Percentiles rank a stretch among this genome's conserved stretches.
Evolutionary conservation across 2,329 filamentous ascomycete species (phyloP).

Genomic region (Fusarium irregulare): DNA sequence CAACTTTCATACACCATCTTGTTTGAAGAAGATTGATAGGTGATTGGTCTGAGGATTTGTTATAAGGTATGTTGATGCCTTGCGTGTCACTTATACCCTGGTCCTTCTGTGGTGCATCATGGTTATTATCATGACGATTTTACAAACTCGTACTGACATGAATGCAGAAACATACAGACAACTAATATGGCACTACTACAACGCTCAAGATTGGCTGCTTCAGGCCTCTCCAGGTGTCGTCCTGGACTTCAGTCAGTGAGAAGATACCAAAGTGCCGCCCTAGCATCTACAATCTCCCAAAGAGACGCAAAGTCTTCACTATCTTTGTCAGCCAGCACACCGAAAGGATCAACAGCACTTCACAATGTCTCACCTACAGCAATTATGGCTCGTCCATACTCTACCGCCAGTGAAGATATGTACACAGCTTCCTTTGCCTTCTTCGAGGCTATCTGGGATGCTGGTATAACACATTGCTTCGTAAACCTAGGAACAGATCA

Average conservation of each 20-base stretch:
- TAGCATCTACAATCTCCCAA: constrained; percentile 24
- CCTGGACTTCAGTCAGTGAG: constrained; percentile 25
- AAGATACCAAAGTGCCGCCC: constrained; percentile 36
- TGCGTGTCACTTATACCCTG: constrained; percentile 8
- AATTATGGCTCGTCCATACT: constrained; percentile 38
- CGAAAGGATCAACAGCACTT: constrained; percentile 18
- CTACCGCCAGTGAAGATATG: constrained; percentile 52
- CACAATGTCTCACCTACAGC: constrained; percentile 17
- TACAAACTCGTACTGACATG: constrained; percentile 20
- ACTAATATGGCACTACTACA: constrained; percentile 43
- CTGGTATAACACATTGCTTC: constrained; percentile 68
- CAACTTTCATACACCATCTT: background rate
- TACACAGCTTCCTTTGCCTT: constrained; percentile 85
- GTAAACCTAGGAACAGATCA: constrained; percentile 79
- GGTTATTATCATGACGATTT: background rate
- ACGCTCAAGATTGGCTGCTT: constrained; percentile 41
- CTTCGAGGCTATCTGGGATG: constrained; percentile 83
- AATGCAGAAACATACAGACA: constrained; percentile 1
- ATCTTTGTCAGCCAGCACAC: constrained; percentile 14
- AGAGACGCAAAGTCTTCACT: constrained; percentile 1
- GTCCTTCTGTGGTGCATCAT: background rate
- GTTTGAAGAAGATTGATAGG: background rate
- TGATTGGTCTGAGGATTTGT: constrained; percentile 1
- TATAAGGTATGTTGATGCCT: background rate
- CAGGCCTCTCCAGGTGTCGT: constrained; percentile 39